Conservation (phyloP, 164 flowering plant genomes). For the Stephania cephalantha region DNA sequence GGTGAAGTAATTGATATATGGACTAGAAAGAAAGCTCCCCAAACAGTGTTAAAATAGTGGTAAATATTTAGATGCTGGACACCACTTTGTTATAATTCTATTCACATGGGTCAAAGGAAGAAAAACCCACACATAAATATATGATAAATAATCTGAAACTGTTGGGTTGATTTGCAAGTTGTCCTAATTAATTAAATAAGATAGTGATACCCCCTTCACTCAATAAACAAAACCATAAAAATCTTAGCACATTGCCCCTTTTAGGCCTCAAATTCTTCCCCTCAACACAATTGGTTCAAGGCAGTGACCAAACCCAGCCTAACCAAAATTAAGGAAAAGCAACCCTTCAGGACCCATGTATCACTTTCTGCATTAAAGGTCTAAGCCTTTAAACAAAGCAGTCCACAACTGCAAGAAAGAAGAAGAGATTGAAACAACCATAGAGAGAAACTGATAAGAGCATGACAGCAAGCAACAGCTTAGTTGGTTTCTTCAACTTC, state of each 20-base stretch:
- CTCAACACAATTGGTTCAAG: neutral
- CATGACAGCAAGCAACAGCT: constrained; percentile 61
- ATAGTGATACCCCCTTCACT: neutral
- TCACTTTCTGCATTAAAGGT: neutral
- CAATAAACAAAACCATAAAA: neutral
- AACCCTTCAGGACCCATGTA: neutral
- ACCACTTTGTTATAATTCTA: neutral
- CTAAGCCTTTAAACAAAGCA: neutral
- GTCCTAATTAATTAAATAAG: constrained; percentile 1
- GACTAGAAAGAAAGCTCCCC: too few species aligned
- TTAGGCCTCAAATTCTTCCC: neutral
- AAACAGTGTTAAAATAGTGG: too few species aligned
- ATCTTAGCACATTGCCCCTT: neutral
- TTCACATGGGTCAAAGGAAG: neutral
- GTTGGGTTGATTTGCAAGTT: neutral
- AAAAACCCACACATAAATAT: too few species aligned
- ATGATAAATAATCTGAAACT: too few species aligned
- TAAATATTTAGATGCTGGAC: neutral
- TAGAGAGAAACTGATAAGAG: neutral
- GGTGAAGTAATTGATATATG: too few species aligned
- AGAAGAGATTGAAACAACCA: neutral
- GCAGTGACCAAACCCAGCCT: neutral
- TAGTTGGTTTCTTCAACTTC: constrained; percentile 76
- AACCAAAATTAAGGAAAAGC: neutral
- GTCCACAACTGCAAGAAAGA: neutral